phyloP scores from a whole-genome alignment of 139 green algal genomes.

The Coccomyxa sp. region DNA sequence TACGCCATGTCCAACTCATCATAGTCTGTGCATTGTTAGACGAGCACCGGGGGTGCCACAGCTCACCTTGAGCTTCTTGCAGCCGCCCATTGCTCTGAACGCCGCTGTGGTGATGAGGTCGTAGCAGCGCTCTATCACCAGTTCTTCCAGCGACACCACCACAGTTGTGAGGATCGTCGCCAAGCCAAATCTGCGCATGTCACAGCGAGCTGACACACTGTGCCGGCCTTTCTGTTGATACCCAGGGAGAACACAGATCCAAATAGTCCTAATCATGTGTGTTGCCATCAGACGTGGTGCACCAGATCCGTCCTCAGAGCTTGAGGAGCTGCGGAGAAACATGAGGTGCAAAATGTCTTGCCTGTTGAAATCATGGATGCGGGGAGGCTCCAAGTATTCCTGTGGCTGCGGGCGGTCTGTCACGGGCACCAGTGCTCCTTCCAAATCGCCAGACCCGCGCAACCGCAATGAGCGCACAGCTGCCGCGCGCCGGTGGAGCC shows the following conservation, averaged over 20 bases:
- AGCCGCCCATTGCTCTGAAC: conserved; percentile 1
- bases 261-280: neutral
- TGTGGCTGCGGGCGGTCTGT: neutral
- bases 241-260: neutral
- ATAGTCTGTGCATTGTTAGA: too few species aligned
- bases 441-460: neutral
- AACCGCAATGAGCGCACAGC: conserved; percentile 19
- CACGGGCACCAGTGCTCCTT: neutral
- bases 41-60: too few species aligned
- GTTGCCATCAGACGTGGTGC: neutral
- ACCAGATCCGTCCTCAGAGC: neutral
- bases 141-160: conserved; percentile 12
- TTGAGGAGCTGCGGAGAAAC: neutral
- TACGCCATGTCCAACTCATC: too few species aligned
- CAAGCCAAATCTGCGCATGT: conserved; percentile 7
- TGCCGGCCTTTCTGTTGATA: neutral
- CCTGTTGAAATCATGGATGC: conserved; percentile 13
- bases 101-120: conserved; percentile 6
- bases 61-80: conserved; percentile 18
- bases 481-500: conserved; percentile 10
- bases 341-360: neutral
- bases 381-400: neutral
- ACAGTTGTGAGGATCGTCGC: conserved; percentile 4
- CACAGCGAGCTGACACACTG: neutral
- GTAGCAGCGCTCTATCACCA: conserved; percentile 20